Conservation (phyloP, 805 yeast species). For the Metschnikowia orientalis region DNA sequence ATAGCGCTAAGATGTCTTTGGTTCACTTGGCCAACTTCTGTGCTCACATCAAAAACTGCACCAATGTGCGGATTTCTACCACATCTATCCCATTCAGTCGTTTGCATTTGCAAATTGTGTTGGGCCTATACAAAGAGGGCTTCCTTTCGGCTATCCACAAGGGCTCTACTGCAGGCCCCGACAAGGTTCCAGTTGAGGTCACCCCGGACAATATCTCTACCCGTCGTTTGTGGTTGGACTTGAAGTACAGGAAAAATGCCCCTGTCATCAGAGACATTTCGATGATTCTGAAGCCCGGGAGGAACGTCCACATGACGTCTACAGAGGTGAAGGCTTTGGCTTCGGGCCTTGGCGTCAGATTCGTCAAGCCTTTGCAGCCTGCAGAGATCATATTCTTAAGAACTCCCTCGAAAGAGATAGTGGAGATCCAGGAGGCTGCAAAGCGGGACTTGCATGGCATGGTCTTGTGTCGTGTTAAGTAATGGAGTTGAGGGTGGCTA, state of each 20-base stretch:
- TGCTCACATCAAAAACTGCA: constrained; percentile 85
- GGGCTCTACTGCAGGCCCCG: constrained; percentile 86
- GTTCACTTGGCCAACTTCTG: constrained; percentile 81
- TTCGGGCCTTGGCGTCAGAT: constrained; percentile 69
- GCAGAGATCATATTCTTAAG: constrained; percentile 81
- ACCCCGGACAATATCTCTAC: constrained; percentile 85
- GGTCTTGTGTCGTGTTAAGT: constrained; percentile 73
- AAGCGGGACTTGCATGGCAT: constrained; percentile 67
- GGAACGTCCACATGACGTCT: constrained; percentile 59
- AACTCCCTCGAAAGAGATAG: constrained; percentile 42
- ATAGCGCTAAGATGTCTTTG: constrained; percentile 59
- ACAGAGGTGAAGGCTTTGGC: constrained; percentile 70
- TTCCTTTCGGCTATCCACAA: constrained; percentile 78
- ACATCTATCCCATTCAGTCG: constrained; percentile 82
- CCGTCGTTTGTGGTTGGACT: constrained; percentile 85
- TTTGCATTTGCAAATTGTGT: constrained; percentile 76
- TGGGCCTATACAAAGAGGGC: constrained; percentile 87
- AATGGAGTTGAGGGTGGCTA: constrained; percentile 11
- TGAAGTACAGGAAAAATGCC: constrained; percentile 77
- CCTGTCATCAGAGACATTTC: constrained; percentile 72
- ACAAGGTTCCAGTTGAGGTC: constrained; percentile 62
- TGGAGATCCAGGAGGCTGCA: constrained; percentile 85
- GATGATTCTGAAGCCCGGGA: constrained; percentile 80
- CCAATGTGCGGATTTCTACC: constrained; percentile 64
- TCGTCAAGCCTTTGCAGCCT: constrained; percentile 76